Conservation (phyloP, 108 stramenopile species). For the Conticribra weissflogii region DNA sequence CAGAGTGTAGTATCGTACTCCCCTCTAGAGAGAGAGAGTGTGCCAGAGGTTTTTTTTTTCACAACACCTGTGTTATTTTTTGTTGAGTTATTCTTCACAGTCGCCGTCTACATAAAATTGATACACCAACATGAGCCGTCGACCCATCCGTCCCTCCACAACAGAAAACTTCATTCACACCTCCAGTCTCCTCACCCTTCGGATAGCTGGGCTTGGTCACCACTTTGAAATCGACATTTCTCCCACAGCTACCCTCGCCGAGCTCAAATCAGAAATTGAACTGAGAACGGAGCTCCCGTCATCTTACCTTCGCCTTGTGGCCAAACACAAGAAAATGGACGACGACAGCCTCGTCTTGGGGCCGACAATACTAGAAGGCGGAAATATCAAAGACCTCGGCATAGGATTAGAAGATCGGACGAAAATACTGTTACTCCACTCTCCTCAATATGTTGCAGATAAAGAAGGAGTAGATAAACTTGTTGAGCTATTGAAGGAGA, state of each 20-base stretch:
- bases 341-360: conserved; percentile 42
- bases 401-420: conserved; percentile 53
- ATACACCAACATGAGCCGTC: no score
- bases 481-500: conserved; percentile 33
- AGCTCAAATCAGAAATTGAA: conserved; percentile 50
- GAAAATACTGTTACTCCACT: conserved; percentile 60
- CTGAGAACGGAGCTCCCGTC: conserved; percentile 36
- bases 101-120: no score
- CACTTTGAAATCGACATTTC: conserved; percentile 41
- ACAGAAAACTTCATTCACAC: no score
- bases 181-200: conserved; percentile 35
- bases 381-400: conserved; percentile 12
- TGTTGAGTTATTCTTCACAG: no score
- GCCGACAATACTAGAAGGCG: conserved; percentile 8
- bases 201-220: conserved; percentile 60
- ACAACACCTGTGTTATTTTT: no score
- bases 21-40: no score
- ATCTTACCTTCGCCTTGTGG: conserved; percentile 57
- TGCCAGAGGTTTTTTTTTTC: no score
- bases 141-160: no score
- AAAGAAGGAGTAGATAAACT: conserved; percentile 51
- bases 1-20: no score
- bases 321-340: conserved; percentile 50
- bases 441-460: conserved; percentile 47
- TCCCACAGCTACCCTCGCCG: conserved; percentile 48